Percentiles rank a stretch among this genome's conserved stretches.
phyloP scores from a whole-genome alignment of 306 rosid genomes.

The Gleditsia sinensis region DNA sequence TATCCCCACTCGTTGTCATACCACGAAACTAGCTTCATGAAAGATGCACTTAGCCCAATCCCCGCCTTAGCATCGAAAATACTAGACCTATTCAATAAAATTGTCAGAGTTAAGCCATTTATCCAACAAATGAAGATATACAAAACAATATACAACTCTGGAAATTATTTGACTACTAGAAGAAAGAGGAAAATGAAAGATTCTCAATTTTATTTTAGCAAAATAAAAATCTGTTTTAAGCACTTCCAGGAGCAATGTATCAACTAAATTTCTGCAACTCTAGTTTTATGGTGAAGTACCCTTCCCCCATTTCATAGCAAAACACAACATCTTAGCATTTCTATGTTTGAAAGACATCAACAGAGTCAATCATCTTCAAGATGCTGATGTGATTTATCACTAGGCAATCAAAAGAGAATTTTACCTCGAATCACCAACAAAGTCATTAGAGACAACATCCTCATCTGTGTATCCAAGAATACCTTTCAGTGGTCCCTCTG shows the following conservation, averaged over 20 bases:
- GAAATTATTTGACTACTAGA: not conserved
- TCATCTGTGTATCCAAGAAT: constrained; percentile 97
- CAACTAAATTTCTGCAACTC: constrained; percentile 2
- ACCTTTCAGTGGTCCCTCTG: constrained; percentile 89
- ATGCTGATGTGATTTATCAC: not conserved
- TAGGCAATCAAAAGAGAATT: not conserved
- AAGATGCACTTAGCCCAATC: constrained; percentile 76
- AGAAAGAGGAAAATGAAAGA: not conserved
- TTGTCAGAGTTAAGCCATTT: not conserved
- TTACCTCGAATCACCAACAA: constrained; percentile 94
- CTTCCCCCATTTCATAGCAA: not conserved
- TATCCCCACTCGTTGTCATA: constrained; percentile 99
- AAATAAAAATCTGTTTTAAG: not conserved
- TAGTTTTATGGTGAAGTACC: not conserved
- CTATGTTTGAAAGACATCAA: not conserved
- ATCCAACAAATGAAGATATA: not conserved
- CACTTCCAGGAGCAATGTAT: not conserved
- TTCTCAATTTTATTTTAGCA: not conserved
- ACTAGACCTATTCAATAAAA: constrained; percentile 67
- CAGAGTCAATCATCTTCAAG: not conserved
- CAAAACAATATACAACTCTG: not conserved
- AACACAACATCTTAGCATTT: not conserved
- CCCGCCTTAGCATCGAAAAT: constrained; percentile 99
- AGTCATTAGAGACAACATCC: constrained; percentile 97
- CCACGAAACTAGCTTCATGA: constrained; percentile 91